Evolutionary conservation across 2,329 filamentous ascomycete genomes (phyloP).

Genomic region (Phialocephala subalpina): DNA sequence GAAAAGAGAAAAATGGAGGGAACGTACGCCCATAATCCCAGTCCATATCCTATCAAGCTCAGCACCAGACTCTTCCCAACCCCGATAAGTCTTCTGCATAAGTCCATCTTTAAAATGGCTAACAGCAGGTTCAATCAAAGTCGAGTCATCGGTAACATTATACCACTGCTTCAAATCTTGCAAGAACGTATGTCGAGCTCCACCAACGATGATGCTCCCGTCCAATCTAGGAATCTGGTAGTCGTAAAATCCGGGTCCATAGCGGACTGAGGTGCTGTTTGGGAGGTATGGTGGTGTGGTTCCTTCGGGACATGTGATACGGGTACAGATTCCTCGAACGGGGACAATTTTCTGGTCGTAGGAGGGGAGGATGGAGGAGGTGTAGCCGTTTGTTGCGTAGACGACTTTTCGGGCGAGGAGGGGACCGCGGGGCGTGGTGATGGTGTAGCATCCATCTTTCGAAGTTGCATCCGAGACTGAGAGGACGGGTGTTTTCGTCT

Average conservation of each 20-base stretch:
- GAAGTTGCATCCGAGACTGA: conserved; percentile 32
- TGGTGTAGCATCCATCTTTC: conserved; percentile 49
- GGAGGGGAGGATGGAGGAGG: conserved; percentile 38
- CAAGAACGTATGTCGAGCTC: conserved; percentile 47
- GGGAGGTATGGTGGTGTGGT: conserved; percentile 18
- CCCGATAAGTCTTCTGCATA: conserved; percentile 23
- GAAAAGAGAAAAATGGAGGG: background rate
- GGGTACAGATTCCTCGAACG: conserved; percentile 44
- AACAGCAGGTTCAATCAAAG: conserved; percentile 22
- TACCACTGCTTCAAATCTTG: conserved; percentile 51
- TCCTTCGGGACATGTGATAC: conserved; percentile 31
- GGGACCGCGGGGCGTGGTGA: conserved; percentile 61
- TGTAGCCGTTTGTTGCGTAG: conserved; percentile 74
- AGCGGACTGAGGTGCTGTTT: conserved; percentile 21
- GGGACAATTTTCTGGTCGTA: conserved; percentile 65
- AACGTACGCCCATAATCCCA: conserved; percentile 19
- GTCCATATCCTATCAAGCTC: conserved; percentile 20
- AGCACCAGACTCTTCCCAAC: conserved; percentile 21
- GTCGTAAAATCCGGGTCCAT: conserved; percentile 21
- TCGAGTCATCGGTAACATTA: conserved; percentile 38
- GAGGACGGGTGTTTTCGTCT: conserved; percentile 59
- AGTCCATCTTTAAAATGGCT: conserved; percentile 15
- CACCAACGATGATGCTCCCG: conserved; percentile 48
- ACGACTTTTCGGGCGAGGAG: conserved; percentile 63
- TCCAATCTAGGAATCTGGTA: conserved; percentile 41